A percentile compares a stretch with the other conserved stretches of the same genome.
phyloP scores from a whole-genome alignment of 2,329 filamentous ascomycete species.

The Phialemonium atrogriseum region DNA sequence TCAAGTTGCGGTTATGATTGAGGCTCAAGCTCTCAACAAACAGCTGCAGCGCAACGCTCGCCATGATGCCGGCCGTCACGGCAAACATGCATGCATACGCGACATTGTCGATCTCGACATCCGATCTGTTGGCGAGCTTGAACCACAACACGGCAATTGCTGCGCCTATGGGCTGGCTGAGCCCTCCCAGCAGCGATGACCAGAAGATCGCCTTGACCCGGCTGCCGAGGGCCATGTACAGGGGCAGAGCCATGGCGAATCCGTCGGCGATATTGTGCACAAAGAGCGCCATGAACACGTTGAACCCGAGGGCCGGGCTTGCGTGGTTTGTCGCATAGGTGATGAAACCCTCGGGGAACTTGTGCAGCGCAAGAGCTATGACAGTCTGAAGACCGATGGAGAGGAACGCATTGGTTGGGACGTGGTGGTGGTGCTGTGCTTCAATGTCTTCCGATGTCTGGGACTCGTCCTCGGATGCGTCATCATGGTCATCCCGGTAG shows the following conservation, averaged over 20 bases:
- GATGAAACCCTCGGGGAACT: conserved; percentile 80
- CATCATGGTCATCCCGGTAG: conserved; percentile 9
- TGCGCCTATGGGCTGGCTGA: conserved; percentile 82
- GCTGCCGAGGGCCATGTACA: conserved; percentile 83
- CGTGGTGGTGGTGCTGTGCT: conserved; percentile 78
- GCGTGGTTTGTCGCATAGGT: conserved; percentile 97
- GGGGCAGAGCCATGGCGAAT: conserved; percentile 83
- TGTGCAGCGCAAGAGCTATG: conserved; percentile 90
- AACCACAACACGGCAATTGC: conserved; percentile 82
- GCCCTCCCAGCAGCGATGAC: conserved; percentile 74
- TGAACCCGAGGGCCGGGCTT: conserved; percentile 78
- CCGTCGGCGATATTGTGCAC: conserved; percentile 98
- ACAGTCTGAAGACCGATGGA: conserved; percentile 94
- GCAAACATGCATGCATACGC: conserved; percentile 80
- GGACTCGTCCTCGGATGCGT: conserved; percentile 12
- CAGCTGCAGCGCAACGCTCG: conserved; percentile 80
- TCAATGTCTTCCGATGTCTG: conserved; percentile 33
- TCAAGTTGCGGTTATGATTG: conserved; percentile 70
- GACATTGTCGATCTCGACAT: conserved; percentile 43
- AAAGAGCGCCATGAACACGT: conserved; percentile 90
- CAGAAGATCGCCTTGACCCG: conserved; percentile 76
- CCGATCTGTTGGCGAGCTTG: conserved; percentile 49
- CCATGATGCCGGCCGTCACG: conserved; percentile 88
- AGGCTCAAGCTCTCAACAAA: conserved; percentile 80
- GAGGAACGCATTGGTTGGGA: conserved; percentile 86